These are phyloP conservation scores for Termitomyces sp. DNA, from an alignment of 768 basidiomycete species.

Conservation along the genomic window DNA sequence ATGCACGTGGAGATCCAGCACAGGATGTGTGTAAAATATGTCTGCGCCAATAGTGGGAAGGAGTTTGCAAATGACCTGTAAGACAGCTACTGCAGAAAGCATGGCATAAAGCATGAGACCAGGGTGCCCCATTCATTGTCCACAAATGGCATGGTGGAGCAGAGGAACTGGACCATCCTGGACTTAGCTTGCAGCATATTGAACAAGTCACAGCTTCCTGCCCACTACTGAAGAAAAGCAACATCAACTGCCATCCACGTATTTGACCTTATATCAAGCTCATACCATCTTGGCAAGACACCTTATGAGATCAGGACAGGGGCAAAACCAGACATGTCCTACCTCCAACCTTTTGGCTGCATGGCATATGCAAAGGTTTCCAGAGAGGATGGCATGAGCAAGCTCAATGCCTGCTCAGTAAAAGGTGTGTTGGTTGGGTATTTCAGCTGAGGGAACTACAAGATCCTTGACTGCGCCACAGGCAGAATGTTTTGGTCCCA, in stretches of 20 bases:
- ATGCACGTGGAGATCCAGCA: no score
- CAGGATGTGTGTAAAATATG: no score
- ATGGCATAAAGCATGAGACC: background rate
- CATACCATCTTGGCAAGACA: background rate
- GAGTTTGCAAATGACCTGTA: no score
- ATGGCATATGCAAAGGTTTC: background rate
- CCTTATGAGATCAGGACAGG: background rate
- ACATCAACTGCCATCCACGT: background rate
- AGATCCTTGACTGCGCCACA: constrained; percentile 2
- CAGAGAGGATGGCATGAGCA: no score
- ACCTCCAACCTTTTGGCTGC: constrained; percentile 6
- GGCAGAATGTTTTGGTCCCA: no score
- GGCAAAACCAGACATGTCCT: no score
- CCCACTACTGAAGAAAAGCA: background rate
- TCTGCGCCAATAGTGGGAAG: no score
- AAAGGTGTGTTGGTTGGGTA: constrained; percentile 10
- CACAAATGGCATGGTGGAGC: background rate
- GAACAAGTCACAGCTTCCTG: background rate
- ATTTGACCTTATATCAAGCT: background rate
- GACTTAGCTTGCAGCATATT: background rate
- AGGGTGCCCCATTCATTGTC: background rate
- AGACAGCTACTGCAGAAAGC: background rate
- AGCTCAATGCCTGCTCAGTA: no score
- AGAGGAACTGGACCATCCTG: background rate
- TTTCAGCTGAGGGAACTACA: constrained; percentile 16